Conservation (phyloP, 495 filamentous ascomycete species). For the Lasiosphaeris hirsuta region DNA sequence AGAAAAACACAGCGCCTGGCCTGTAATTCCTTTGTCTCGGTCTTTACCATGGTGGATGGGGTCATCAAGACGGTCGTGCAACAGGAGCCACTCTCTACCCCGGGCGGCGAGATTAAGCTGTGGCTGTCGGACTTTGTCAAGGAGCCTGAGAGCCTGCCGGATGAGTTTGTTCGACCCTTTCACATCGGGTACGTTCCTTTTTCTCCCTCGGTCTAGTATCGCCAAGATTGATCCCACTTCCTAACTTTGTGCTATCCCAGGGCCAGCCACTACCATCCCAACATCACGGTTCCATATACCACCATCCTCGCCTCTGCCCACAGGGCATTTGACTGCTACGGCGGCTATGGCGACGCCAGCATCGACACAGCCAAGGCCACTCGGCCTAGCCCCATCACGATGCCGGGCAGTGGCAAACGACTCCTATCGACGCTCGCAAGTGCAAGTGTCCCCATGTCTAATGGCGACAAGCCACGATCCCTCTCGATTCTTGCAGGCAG, state of each 20-base stretch:
- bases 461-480: neutral
- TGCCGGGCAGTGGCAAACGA: no score
- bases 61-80: neutral
- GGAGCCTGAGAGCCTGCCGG: slow-evolving; percentile 1
- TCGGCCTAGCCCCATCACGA: no score
- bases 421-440: no score
- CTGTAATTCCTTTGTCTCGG: slow-evolving; percentile 1
- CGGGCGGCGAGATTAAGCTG: slow-evolving; percentile 4
- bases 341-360: no score
- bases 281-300: no score
- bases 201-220: no score
- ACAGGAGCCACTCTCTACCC: slow-evolving; percentile 6
- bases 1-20: neutral
- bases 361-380: no score
- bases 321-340: neutral
- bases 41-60: neutral
- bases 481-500: neutral
- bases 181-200: slow-evolving; percentile 8
- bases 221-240: no score
- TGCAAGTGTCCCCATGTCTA: neutral
- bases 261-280: neutral
- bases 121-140: slow-evolving; percentile 8
- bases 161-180: slow-evolving; percentile 1
- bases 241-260: no score
- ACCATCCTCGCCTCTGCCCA: slow-evolving; percentile 1